Evolutionary conservation across 2,329 filamentous ascomycete species (phyloP).

Genomic region (Colletotrichum sublineola): DNA sequence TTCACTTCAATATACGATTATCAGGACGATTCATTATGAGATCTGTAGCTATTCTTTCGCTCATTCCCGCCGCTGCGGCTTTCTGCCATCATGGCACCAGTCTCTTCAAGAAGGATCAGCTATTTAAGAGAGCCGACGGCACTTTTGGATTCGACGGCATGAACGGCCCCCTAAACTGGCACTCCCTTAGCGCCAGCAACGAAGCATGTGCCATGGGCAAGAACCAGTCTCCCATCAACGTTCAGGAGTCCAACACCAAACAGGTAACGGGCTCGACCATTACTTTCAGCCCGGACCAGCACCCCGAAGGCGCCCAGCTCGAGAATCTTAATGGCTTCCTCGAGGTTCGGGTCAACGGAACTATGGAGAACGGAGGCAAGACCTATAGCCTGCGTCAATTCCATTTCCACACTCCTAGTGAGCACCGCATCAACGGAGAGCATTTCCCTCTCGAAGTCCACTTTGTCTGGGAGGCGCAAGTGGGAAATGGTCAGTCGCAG

Average conservation of each 20-base stretch:
- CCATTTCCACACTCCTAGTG: constrained; percentile 72
- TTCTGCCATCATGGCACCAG: constrained; percentile 54
- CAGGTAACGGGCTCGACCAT: constrained; percentile 50
- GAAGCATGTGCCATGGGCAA: constrained; percentile 61
- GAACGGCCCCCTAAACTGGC: constrained; percentile 67
- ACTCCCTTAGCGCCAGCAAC: constrained; percentile 60
- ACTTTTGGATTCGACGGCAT: constrained; percentile 57
- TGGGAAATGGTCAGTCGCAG: constrained; percentile 41
- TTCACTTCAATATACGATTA: constrained; percentile 5
- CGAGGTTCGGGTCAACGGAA: constrained; percentile 63
- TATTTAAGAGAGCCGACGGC: constrained; percentile 45
- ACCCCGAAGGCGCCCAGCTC: constrained; percentile 56
- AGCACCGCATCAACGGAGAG: constrained; percentile 65
- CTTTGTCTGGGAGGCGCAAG: constrained; percentile 55
- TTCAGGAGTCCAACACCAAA: constrained; percentile 49
- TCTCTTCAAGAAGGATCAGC: constrained; percentile 46
- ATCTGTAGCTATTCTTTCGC: constrained; percentile 41
- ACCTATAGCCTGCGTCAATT: constrained; percentile 65
- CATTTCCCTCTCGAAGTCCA: constrained; percentile 58
- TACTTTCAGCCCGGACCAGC: constrained; percentile 52
- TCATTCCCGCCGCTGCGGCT: constrained; percentile 45
- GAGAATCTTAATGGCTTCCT: constrained; percentile 67
- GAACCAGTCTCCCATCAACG: constrained; percentile 69
- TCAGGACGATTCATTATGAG: constrained; percentile 42
- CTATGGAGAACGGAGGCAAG: constrained; percentile 55